A percentile compares a stretch with the other conserved stretches of the same genome.
Conservation (phyloP, 2,329 filamentous ascomycete genomes). For the Dactylellina drechsleri region DNA sequence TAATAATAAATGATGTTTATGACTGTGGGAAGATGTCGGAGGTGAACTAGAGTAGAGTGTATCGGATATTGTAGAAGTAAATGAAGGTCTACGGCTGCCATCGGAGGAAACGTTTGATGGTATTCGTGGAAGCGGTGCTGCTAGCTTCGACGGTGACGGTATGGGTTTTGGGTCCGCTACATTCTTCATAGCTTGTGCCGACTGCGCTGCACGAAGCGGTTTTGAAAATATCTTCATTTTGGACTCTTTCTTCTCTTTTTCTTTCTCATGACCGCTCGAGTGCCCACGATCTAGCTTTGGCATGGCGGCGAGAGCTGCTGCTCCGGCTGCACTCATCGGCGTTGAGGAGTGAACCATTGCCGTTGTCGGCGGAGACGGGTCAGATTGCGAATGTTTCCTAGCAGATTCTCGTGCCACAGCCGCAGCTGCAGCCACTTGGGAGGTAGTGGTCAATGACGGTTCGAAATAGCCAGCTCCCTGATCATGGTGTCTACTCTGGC, state of each 20-base stretch:
- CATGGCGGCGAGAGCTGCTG: slow-evolving; percentile 73
- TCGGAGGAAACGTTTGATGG: slow-evolving; percentile 42
- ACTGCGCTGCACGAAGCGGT: slow-evolving; percentile 61
- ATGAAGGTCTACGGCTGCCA: slow-evolving; percentile 61
- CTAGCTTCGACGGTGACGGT: slow-evolving; percentile 51
- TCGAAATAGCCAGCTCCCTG: slow-evolving; percentile 70
- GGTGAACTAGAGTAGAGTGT: slow-evolving; percentile 54
- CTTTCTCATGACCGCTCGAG: slow-evolving; percentile 61
- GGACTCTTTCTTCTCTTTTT: slow-evolving; percentile 71
- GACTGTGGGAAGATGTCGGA: slow-evolving; percentile 59
- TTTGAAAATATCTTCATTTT: slow-evolving; percentile 77
- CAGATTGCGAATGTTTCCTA: slow-evolving; percentile 51
- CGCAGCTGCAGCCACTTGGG: slow-evolving; percentile 60
- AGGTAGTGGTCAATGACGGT: slow-evolving; percentile 70
- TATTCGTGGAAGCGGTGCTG: slow-evolving; percentile 39
- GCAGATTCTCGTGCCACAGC: slow-evolving; percentile 57
- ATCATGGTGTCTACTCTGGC: slow-evolving; percentile 44
- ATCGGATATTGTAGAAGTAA: slow-evolving; percentile 64
- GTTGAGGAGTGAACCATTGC: slow-evolving; percentile 30
- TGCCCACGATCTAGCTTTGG: slow-evolving; percentile 63
- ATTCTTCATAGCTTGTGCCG: slow-evolving; percentile 51
- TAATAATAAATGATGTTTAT: slow-evolving; percentile 74
- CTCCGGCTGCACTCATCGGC: slow-evolving; percentile 50
- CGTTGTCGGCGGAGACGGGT: slow-evolving; percentile 47
- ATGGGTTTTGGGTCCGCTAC: slow-evolving; percentile 51